These are phyloP conservation scores for Colletotrichum ledebouriae DNA, from an alignment of 2,329 filamentous ascomycete species.

Conservation along the genomic window DNA sequence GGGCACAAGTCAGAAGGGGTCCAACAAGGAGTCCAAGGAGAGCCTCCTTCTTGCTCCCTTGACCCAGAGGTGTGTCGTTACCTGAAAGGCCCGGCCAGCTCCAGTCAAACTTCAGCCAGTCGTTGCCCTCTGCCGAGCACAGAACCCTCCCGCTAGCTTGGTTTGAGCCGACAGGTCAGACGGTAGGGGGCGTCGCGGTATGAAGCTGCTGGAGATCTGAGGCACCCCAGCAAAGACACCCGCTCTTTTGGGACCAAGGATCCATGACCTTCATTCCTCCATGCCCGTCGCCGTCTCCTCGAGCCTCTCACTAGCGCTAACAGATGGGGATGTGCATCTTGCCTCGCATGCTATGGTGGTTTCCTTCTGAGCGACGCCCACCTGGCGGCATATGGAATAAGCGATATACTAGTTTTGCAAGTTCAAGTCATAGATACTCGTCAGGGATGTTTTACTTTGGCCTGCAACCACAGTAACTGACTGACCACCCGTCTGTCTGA, in stretches of 20 bases:
- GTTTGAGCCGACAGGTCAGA: conserved; percentile 23
- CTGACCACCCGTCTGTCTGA: conserved; percentile 4
- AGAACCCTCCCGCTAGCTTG: conserved; percentile 13
- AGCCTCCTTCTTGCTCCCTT: neutral
- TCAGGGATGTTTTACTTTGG: too few species aligned
- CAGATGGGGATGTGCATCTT: conserved; percentile 41
- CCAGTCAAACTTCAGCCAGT: conserved; percentile 26
- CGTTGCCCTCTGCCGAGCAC: neutral
- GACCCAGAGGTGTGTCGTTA: conserved; percentile 34
- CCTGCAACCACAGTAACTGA: neutral
- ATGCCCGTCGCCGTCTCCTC: conserved; percentile 1
- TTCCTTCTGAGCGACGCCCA: conserved; percentile 41
- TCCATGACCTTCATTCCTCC: conserved; percentile 32
- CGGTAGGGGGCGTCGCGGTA: conserved; percentile 19
- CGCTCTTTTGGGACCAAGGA: conserved; percentile 28
- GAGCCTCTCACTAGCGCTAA: neutral
- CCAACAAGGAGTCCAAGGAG: conserved; percentile 38
- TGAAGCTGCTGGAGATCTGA: conserved; percentile 22
- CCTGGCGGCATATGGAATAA: neutral
- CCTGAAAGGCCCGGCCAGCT: conserved; percentile 19
- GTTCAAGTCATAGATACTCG: too few species aligned
- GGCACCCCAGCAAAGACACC: conserved; percentile 23
- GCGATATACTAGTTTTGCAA: too few species aligned
- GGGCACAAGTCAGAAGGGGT: conserved; percentile 21
- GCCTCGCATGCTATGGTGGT: conserved; percentile 41